These are phyloP conservation scores for Ustilago xerochloae DNA, from an alignment of 1,284 basidiomycete species.

Conservation along the genomic window DNA sequence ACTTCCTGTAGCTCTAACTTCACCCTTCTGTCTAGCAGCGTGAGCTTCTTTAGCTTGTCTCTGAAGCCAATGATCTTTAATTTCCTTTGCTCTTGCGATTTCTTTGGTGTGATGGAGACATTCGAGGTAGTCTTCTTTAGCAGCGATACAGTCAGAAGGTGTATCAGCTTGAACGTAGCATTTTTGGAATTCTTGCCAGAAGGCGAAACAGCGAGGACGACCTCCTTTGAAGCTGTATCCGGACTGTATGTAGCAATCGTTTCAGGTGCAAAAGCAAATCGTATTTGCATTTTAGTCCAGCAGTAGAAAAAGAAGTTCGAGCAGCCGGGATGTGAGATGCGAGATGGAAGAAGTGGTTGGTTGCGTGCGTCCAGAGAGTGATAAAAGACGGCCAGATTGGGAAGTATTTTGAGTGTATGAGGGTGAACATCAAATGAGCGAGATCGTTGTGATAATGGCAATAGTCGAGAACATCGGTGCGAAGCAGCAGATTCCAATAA, in stretches of 20 bases:
- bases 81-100: slow-evolving; percentile 58
- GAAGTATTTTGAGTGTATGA: no score
- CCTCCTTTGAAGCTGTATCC: slow-evolving; percentile 79
- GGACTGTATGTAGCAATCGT: slow-evolving; percentile 71
- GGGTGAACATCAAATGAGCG: no score
- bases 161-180: slow-evolving; percentile 87
- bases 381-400: no score
- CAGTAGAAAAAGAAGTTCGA: no score
- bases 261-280: no score
- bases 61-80: slow-evolving; percentile 62
- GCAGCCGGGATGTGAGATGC: no score
- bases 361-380: no score
- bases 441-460: no score
- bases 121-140: slow-evolving; percentile 89
- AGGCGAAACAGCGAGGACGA: slow-evolving; percentile 87
- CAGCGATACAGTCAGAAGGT: slow-evolving; percentile 78
- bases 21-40: slow-evolving; percentile 54
- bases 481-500: no score
- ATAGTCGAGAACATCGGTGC: no score
- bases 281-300: no score
- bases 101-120: slow-evolving; percentile 92
- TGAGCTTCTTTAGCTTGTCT: slow-evolving; percentile 54
- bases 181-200: slow-evolving; percentile 83
- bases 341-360: no score
- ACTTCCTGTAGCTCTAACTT: slow-evolving; percentile 54